Percentiles rank a stretch among this genome's conserved stretches.
Evolutionary conservation across 192 early-diverging fungal species (phyloP).

Genomic region (Endogone sp.): DNA sequence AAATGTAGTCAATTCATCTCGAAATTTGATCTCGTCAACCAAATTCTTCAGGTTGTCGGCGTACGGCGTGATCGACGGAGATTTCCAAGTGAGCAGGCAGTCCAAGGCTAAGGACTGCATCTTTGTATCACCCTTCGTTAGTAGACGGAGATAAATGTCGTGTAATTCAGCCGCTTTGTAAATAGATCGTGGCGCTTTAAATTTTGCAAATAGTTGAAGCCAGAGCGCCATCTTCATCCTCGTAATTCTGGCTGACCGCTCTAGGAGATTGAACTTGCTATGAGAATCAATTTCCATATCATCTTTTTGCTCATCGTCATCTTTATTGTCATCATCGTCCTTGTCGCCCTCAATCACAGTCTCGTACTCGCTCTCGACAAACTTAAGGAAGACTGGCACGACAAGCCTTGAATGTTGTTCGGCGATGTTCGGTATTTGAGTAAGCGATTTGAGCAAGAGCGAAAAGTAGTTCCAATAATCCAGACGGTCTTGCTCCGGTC

Average conservation of each 20-base stretch:
- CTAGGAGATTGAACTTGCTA: conserved; percentile 17
- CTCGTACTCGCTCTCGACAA: conserved; percentile 50
- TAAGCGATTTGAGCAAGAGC: conserved; percentile 55
- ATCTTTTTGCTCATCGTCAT: conserved; percentile 34
- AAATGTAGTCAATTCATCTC: conserved; percentile 83
- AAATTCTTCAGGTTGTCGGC: conserved; percentile 74
- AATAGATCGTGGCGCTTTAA: conserved; percentile 56
- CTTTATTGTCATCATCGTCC: conserved; percentile 30
- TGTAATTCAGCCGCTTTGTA: conserved; percentile 51
- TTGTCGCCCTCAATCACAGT: conserved; percentile 19
- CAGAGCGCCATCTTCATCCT: conserved; percentile 35
- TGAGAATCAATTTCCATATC: conserved; percentile 12
- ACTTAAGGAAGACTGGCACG: conserved; percentile 60
- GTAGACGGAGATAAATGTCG: conserved; percentile 63
- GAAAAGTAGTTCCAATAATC: conserved; percentile 71
- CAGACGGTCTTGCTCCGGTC: conserved; percentile 40
- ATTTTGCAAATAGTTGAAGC: conserved; percentile 62
- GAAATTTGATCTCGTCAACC: conserved; percentile 82
- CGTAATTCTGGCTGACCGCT: conserved; percentile 5
- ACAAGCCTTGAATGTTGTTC: conserved; percentile 61
- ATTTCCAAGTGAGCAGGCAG: conserved; percentile 83
- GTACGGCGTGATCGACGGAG: conserved; percentile 61
- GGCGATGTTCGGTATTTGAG: conserved; percentile 52
- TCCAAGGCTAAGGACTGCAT: conserved; percentile 79
- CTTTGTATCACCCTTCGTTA: conserved; percentile 75